phyloP scores from a whole-genome alignment of 176 grass and related monocot genomes.

The Triticum turgidum region DNA sequence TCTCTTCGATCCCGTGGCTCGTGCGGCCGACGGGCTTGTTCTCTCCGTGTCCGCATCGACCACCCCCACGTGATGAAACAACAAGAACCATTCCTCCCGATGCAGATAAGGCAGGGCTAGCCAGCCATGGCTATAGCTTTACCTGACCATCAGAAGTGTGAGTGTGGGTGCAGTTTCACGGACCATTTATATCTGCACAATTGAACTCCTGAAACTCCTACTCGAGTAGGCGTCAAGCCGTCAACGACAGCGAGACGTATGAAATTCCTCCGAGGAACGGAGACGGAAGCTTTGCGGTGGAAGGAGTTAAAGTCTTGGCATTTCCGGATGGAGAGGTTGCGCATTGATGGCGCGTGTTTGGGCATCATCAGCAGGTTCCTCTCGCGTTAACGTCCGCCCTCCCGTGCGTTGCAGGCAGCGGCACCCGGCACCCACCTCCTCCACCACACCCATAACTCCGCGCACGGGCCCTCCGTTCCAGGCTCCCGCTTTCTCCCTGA shows the following conservation, averaged over 20 bases:
- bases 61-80: neutral
- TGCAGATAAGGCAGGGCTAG: neutral
- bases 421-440: conserved; percentile 21
- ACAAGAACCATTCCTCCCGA: neutral
- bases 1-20: neutral
- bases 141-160: neutral
- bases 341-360: conserved; percentile 33
- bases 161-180: neutral
- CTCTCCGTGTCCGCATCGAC: neutral
- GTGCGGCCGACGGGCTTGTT: neutral
- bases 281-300: neutral
- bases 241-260: neutral
- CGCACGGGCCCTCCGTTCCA: conserved; percentile 32
- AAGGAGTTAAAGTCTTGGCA: neutral
- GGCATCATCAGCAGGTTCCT: neutral
- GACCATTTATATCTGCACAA: no score
- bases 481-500: neutral
- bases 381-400: neutral
- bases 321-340: conserved; percentile 19
- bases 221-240: neutral
- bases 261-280: neutral
- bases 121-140: neutral
- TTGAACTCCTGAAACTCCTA: no score
- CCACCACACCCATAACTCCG: conserved; percentile 8
- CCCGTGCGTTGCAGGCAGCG: conserved; percentile 14